A percentile compares a stretch with the other conserved stretches of the same genome.
These are phyloP conservation scores for Musa troglodytarum DNA, from an alignment of 176 grass and related monocot species.

Conservation along the genomic window DNA sequence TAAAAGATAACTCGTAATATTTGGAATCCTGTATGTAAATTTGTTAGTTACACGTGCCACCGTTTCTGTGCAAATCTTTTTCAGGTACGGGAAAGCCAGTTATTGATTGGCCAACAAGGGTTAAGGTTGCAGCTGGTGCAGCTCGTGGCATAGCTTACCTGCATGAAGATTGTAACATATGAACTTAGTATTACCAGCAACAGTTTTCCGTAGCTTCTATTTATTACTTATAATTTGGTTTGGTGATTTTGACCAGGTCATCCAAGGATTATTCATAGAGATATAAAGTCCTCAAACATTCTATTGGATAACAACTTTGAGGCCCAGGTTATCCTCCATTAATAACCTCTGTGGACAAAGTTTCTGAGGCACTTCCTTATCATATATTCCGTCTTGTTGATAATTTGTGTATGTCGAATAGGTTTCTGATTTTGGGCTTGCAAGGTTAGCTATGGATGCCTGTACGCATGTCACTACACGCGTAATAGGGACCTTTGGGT, in stretches of 20 bases:
- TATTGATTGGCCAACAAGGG: conserved; percentile 28
- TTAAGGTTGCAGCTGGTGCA: conserved; percentile 29
- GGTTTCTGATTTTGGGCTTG: conserved; percentile 82
- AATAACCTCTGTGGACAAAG: neutral
- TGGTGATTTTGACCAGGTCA: conserved; percentile 17
- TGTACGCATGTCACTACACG: conserved; percentile 70
- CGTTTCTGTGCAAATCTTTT: neutral
- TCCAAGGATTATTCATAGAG: conserved; percentile 32
- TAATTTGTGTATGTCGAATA: conserved; percentile 5
- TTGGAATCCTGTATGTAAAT: neutral
- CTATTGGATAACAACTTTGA: conserved; percentile 34
- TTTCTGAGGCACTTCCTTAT: neutral
- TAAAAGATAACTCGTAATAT: neutral
- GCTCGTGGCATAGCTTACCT: conserved; percentile 31
- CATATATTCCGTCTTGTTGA: neutral
- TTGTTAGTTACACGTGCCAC: neutral
- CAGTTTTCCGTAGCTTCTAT: neutral
- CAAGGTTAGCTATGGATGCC: conserved; percentile 56
- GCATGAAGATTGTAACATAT: conserved; percentile 33
- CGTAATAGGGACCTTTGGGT: conserved; percentile 95
- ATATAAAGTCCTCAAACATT: conserved; percentile 35
- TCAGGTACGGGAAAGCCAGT: conserved; percentile 15
- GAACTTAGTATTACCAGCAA: neutral
- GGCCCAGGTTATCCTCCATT: conserved; percentile 17
- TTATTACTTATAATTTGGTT: neutral